Evolutionary conservation across 495 filamentous ascomycete species (phyloP).

Genomic region (Schizothecium vesticola): DNA sequence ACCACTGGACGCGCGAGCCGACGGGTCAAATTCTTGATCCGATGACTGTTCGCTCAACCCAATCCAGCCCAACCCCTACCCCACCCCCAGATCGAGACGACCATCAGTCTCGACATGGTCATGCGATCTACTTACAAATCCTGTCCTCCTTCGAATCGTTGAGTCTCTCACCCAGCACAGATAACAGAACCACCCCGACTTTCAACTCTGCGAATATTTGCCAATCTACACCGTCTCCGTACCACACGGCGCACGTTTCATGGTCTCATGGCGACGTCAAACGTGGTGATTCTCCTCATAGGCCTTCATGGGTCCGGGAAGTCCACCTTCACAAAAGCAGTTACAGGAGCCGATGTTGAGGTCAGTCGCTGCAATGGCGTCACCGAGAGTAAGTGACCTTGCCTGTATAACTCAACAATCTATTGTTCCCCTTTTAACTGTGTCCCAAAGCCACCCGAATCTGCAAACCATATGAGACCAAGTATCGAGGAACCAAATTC

Average conservation of each 20-base stretch:
- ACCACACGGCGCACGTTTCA: background rate
- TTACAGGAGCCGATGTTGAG: background rate
- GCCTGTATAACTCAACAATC: background rate
- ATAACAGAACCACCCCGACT: background rate
- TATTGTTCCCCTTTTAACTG: background rate
- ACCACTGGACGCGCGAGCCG: background rate
- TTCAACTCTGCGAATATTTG: background rate
- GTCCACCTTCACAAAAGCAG: conserved; percentile 5
- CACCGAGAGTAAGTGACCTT: conserved; percentile 1
- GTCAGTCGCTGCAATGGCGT: background rate
- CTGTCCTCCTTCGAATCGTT: background rate
- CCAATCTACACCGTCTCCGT: background rate
- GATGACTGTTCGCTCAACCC: background rate
- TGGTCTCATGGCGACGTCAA: conserved; percentile 1
- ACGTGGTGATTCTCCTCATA: conserved; percentile 8
- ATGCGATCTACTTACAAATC: background rate
- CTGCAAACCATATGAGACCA: background rate
- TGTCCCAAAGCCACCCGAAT: background rate
- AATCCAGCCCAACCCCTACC: background rate
- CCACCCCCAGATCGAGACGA: background rate
- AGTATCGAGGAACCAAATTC: background rate
- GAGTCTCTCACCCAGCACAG: background rate
- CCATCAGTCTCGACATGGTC: background rate
- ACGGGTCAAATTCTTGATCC: background rate
- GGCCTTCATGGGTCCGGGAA: conserved; percentile 7